Conservation (phyloP, 2,329 filamentous ascomycete species). For the Rhinocladiella mackenziei region DNA sequence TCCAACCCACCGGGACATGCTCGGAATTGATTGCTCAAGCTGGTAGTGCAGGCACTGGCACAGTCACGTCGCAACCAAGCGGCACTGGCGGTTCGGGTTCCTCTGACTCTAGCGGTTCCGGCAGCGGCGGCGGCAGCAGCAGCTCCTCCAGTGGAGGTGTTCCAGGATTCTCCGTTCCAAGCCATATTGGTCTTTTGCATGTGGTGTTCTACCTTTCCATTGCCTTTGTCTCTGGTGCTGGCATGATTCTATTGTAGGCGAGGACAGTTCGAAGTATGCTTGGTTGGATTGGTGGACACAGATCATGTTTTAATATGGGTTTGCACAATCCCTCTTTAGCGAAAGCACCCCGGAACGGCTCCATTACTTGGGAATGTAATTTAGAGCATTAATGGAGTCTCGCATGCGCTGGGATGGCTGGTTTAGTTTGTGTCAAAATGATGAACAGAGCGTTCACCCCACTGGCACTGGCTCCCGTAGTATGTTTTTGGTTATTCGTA, state of each 20-base stretch:
- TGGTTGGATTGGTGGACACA: neutral
- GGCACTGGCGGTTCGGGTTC: constrained; percentile 31
- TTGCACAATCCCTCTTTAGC: constrained; percentile 4
- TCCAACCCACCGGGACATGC: constrained; percentile 38
- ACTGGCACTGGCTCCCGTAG: too few species aligned
- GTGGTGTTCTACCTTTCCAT: constrained; percentile 43
- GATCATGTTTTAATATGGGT: constrained; percentile 10
- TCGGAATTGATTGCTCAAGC: constrained; percentile 39
- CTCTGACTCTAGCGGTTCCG: constrained; percentile 22
- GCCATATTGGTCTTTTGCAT: constrained; percentile 39
- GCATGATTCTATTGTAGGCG: constrained; percentile 47
- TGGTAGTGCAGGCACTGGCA: constrained; percentile 39
- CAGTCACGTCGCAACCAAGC: constrained; percentile 38
- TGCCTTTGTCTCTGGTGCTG: constrained; percentile 42
- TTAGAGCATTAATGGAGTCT: constrained; percentile 13
- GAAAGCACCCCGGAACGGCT: neutral
- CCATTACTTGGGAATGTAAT: constrained; percentile 4
- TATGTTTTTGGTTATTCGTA: too few species aligned
- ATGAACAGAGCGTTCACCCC: too few species aligned
- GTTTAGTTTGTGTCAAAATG: constrained; percentile 5
- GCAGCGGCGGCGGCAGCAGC: constrained; percentile 30
- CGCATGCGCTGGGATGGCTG: constrained; percentile 9
- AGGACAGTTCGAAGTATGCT: neutral
- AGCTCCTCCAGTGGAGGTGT: constrained; percentile 27
- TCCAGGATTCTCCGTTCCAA: constrained; percentile 11